These are phyloP conservation scores for Elaeis guineensis DNA, from an alignment of 176 grass and related monocot genomes.

Conservation along the genomic window DNA sequence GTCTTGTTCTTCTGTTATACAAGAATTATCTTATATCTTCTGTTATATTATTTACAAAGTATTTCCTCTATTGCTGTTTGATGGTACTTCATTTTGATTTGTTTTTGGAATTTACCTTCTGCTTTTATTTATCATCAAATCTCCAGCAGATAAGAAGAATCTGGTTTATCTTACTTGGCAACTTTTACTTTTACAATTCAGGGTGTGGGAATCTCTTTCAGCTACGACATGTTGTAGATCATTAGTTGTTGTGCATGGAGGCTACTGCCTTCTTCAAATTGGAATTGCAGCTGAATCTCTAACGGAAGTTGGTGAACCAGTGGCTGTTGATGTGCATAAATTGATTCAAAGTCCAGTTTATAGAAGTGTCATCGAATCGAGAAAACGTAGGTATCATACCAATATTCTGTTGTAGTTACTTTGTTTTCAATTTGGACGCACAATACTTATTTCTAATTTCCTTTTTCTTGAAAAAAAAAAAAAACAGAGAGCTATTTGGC, in stretches of 20 bases:
- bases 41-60: too few species aligned
- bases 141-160: too few species aligned
- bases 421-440: neutral
- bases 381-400: conserved; percentile 52
- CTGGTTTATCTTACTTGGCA: too few species aligned
- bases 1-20: too few species aligned
- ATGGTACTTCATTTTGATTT: too few species aligned
- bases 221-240: conserved; percentile 79
- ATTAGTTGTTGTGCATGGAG: conserved; percentile 70
- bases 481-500: conserved; percentile 77
- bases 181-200: conserved; percentile 10
- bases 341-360: conserved; percentile 66
- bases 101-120: neutral
- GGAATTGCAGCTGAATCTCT: conserved; percentile 43
- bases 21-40: too few species aligned
- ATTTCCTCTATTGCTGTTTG: too few species aligned
- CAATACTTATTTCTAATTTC: conserved; percentile 7
- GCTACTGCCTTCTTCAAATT: conserved; percentile 72
- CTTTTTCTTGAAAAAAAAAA: neutral
- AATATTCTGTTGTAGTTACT: neutral
- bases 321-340: conserved; percentile 45
- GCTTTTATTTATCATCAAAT: neutral
- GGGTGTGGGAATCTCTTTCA: conserved; percentile 78
- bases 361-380: conserved; percentile 52
- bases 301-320: conserved; percentile 28